Evolutionary conservation across 495 filamentous ascomycete genomes (phyloP).

Genomic region (Tetracladium marchalianum): DNA sequence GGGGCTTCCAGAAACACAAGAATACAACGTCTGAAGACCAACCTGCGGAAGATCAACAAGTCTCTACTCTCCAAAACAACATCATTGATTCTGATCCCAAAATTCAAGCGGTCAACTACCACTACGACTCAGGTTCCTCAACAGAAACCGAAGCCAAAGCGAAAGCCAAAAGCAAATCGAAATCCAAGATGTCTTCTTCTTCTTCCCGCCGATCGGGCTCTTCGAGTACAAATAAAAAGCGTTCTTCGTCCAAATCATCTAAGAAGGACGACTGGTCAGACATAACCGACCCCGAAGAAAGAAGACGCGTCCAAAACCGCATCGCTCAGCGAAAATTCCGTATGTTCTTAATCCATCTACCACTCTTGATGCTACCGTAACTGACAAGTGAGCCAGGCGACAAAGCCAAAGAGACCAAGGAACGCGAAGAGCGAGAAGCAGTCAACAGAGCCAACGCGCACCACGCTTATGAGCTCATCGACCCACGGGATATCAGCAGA

Average conservation of each 20-base stretch:
- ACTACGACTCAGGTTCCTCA: constrained; percentile 7
- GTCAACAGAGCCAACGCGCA: constrained; percentile 46
- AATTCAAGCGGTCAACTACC: constrained; percentile 4
- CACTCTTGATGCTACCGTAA: neutral
- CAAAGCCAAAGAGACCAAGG: constrained; percentile 46
- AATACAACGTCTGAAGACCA: constrained; percentile 5
- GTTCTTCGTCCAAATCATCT: constrained; percentile 13
- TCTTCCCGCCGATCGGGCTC: constrained; percentile 13
- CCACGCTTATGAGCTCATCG: constrained; percentile 43
- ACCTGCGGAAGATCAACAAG: constrained; percentile 4
- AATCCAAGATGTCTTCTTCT: constrained; percentile 16
- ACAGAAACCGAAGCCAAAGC: constrained; percentile 13
- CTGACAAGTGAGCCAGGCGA: constrained; percentile 33
- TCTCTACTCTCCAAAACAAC: constrained; percentile 5
- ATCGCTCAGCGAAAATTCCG: constrained; percentile 53
- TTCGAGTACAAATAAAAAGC: constrained; percentile 13
- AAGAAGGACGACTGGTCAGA: constrained; percentile 48
- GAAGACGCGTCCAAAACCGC: constrained; percentile 50
- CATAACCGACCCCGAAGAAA: constrained; percentile 49
- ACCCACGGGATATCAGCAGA: constrained; percentile 36
- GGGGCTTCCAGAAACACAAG: constrained; percentile 14
- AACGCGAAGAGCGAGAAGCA: constrained; percentile 43
- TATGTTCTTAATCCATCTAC: constrained; percentile 22
- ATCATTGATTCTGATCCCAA: constrained; percentile 16
- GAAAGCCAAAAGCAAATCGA: neutral